These are phyloP conservation scores for Pascua sp. DNA, from an alignment of 1,284 basidiomycete species.

Conservation along the genomic window DNA sequence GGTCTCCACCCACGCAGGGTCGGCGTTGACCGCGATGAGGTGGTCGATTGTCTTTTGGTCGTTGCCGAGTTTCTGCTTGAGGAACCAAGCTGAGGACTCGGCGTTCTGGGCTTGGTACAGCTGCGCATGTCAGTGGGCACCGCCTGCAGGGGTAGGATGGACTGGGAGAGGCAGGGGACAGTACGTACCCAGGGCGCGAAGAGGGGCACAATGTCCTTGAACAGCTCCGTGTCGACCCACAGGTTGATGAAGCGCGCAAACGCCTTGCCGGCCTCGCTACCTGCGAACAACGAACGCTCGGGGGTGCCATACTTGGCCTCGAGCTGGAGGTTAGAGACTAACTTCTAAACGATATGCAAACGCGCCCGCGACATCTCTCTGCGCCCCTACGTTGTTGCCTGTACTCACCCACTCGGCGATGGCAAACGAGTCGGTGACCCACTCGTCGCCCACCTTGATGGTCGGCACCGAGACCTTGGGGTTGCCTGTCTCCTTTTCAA, in stretches of 20 bases:
- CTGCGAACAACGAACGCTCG: conserved; percentile 29
- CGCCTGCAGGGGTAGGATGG: no score
- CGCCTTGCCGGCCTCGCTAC: conserved; percentile 9
- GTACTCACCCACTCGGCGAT: conserved; percentile 34
- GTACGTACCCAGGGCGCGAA: conserved; percentile 14
- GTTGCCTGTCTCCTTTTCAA: conserved; percentile 28
- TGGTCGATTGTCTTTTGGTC: conserved; percentile 11
- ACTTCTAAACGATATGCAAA: neutral
- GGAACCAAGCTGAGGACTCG: conserved; percentile 22
- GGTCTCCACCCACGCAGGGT: conserved; percentile 5
- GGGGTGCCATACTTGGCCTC: conserved; percentile 24
- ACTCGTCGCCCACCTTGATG: conserved; percentile 21
- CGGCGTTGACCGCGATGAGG: neutral
- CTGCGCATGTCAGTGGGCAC: neutral
- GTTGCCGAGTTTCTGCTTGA: conserved; percentile 23
- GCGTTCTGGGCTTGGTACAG: conserved; percentile 9
- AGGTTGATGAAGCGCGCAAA: conserved; percentile 29
- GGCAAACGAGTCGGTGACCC: conserved; percentile 32
- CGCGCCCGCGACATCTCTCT: neutral
- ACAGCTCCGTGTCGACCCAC: conserved; percentile 29
- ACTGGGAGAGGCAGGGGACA: no score
- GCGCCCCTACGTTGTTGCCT: no score
- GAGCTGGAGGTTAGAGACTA: conserved; percentile 17
- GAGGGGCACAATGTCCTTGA: conserved; percentile 20
- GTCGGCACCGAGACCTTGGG: conserved; percentile 34